These are phyloP conservation scores for Mucor ambiguus DNA, from an alignment of 371 early-diverging fungal species.

Conservation along the genomic window DNA sequence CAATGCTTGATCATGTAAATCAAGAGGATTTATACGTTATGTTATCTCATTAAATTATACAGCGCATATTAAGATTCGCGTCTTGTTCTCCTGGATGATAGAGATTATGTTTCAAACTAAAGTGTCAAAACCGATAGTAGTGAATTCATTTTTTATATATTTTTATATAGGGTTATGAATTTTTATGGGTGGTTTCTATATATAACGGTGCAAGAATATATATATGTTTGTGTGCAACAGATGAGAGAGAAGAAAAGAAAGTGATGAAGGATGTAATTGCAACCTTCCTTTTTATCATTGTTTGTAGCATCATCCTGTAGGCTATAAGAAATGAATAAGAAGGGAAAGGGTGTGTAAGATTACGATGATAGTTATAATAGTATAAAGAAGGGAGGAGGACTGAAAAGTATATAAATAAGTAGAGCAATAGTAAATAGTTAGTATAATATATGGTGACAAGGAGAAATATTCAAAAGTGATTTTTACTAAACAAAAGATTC, in stretches of 20 bases:
- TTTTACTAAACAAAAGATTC: slow-evolving; percentile 8
- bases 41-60: background rate
- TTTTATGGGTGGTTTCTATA: background rate
- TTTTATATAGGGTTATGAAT: background rate
- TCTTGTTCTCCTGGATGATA: background rate
- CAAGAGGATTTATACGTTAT: background rate
- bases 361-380: background rate
- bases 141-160: background rate
- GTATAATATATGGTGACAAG: background rate
- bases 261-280: background rate
- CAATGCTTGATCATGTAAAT: slow-evolving; percentile 46
- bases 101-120: background rate
- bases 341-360: background rate
- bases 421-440: background rate
- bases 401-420: background rate
- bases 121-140: background rate
- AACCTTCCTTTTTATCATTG: slow-evolving; percentile 2
- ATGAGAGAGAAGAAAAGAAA: slow-evolving; percentile 1
- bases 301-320: background rate
- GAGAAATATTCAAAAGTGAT: background rate
- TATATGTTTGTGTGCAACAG: background rate
- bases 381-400: background rate
- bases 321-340: background rate
- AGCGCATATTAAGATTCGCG: background rate
- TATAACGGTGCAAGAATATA: background rate